Evolutionary conservation across 1,284 basidiomycete species (phyloP).

Genomic region (Apiotrichum veenhuisii): DNA sequence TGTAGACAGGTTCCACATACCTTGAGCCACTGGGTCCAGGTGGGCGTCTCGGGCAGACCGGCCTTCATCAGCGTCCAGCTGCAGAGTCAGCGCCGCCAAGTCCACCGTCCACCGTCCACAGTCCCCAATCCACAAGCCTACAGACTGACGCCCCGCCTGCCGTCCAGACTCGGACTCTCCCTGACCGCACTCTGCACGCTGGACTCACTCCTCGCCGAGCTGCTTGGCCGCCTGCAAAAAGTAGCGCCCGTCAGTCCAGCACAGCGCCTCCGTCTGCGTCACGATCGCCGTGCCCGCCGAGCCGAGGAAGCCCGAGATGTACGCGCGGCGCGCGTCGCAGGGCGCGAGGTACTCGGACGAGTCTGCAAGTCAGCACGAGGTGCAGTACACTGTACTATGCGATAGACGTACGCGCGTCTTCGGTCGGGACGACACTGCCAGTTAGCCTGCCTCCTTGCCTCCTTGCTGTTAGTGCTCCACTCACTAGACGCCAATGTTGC

Average conservation of each 20-base stretch:
- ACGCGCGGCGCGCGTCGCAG: slow-evolving; percentile 78
- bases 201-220: slow-evolving; percentile 63
- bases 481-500: slow-evolving; percentile 24
- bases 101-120: too few relatives aligned
- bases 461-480: background rate
- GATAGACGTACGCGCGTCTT: slow-evolving; percentile 73
- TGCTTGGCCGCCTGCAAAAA: slow-evolving; percentile 88
- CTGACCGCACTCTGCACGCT: too few relatives aligned
- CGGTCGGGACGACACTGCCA: slow-evolving; percentile 67
- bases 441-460: slow-evolving; percentile 5
- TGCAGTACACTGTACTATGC: too few relatives aligned
- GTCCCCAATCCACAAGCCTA: too few relatives aligned
- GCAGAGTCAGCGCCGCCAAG: slow-evolving; percentile 33
- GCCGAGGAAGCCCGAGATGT: slow-evolving; percentile 87
- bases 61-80: slow-evolving; percentile 94
- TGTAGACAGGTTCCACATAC: slow-evolving; percentile 48
- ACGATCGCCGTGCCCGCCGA: slow-evolving; percentile 85
- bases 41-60: slow-evolving; percentile 78
- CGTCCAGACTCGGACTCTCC: too few relatives aligned
- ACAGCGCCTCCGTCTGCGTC: slow-evolving; percentile 61
- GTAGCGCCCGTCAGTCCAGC: slow-evolving; percentile 83
- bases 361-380: too few relatives aligned
- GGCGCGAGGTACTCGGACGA: slow-evolving; percentile 83
- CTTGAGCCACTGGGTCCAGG: slow-evolving; percentile 80
- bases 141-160: too few relatives aligned